Base-by-base conservation (phyloP, 192 early-diverging fungal species). In the Backusella circina region DNA sequence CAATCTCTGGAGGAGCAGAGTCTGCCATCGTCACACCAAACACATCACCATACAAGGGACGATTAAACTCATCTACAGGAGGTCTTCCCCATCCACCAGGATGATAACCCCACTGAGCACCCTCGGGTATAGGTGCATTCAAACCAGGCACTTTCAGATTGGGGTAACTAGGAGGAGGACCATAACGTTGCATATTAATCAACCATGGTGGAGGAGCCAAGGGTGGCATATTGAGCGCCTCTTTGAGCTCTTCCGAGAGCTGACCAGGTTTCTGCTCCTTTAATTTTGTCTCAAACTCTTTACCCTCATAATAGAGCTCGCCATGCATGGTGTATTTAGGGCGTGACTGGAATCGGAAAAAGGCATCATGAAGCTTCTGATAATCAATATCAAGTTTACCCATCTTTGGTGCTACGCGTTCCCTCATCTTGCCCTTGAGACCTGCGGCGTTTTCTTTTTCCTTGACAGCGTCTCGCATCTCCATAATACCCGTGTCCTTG, bases 71-170 rank as follows among this genome's bases (percentile, higher is more conserved):
- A 75, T 95, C 93, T 2, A 95, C 91, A 10, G 94, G 94, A 38
- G 94, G 92, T 75, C 89, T 88, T 12, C 94, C 94, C 94, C 94
- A 95, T 65, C 96, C 97, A 70, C 98, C 98, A 3, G 97, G 96
- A 75, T 98, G 97, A 78, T 92, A 99, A 21, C 98, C 98, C 98
- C 97, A 99, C 76, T 97, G 94, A n/a, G 96, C 97, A 8, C 96
- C 98, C 36, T 90, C 87, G 5, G 98, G 98, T 77, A 99, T 98
- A 5, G 98, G 98, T 12, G 95, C 93, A 75, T 98, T 99, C 33
- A 99, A 83, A 0, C 98, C 98, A 5, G 98, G 94, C 51, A 99
- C 90, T 74, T 91, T 91, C 32, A 99, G 82, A 71, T 89, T 91
- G 2, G 96, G 95, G 78, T 99, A 99, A 67, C 91, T 93, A 5